Evolutionary conservation across 1,139 yeast genomes (phyloP), one percentile per base, ranked within the genome.

Genomic region (Schwanniomyces etchellsii): DNA sequence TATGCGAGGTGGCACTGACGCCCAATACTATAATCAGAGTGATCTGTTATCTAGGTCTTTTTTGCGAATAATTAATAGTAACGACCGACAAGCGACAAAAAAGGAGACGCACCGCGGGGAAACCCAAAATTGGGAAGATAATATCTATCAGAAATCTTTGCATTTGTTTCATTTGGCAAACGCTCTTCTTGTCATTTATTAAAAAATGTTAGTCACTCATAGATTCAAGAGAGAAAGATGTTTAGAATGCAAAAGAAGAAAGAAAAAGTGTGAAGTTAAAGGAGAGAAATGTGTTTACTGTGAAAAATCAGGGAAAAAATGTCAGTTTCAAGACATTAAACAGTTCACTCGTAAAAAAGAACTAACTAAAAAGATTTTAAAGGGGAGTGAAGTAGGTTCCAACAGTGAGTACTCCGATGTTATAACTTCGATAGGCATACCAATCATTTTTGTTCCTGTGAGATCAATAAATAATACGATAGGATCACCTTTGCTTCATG

Each of bases 181-280:
- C n/a, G n/a, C n/a, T n/a, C n/a, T 18, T 9, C 21, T 18, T 9
- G n/a, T 23, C 11, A 9, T 7, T 23, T 23, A 23, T 23, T 12
- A n/a, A 12, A 15, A 26, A 12, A 27, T 27, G 29, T 17, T 27
- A 14, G n/a, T 27, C n/a, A 23, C 10, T 14, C 29, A 27, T n/a
- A n/a, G 28, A 27, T 27, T 27, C 9, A 27, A 22, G 14, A 27
- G 26, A 10, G 28, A 27, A 23, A 27, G 29, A 20, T 27, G 29
- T 12, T 27, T 27, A 28, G 26, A 22, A 11, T 27, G 29, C 31
- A 27, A 27, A 27, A 27, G 31, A 27, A 27, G 29, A 12, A 27
- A 27, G 29, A 27, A 27, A 20, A 27, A 27, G 26, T 27, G 29
- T 27, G 29, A 27, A 27, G 14, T 20, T 12, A 20, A 9, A 10